Evolutionary conservation across 257 asterid species (phyloP).

Genomic region (Marsdenia floribunda): DNA sequence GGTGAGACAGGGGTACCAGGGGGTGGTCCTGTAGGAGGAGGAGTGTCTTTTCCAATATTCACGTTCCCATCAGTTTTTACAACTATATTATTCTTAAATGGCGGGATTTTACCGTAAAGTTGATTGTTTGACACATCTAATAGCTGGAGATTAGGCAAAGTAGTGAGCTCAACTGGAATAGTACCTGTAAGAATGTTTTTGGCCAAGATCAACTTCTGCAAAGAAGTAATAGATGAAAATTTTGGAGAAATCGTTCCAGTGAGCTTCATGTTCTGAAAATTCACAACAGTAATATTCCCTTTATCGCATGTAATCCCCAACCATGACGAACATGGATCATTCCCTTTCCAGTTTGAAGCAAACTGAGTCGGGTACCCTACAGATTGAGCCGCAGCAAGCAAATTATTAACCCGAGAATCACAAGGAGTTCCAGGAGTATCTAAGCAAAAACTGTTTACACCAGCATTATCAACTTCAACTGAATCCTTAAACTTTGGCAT

Average conservation of each 20-base stretch:
- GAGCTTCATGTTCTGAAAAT: slow-evolving; percentile 50
- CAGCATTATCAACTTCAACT: slow-evolving; percentile 30
- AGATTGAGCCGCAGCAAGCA: slow-evolving; percentile 48
- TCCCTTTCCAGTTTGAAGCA: slow-evolving; percentile 57
- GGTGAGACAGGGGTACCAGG: slow-evolving; percentile 16
- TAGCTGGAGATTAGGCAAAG: slow-evolving; percentile 35
- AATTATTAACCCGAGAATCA: slow-evolving; percentile 43
- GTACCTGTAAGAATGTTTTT: slow-evolving; percentile 51
- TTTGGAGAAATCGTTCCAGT: slow-evolving; percentile 55
- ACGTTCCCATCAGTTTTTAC: slow-evolving; percentile 43
- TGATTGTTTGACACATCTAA: slow-evolving; percentile 67
- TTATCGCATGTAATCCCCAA: slow-evolving; percentile 44
- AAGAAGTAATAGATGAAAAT: slow-evolving; percentile 36
- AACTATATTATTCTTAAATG: slow-evolving; percentile 32
- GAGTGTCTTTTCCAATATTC: slow-evolving; percentile 55
- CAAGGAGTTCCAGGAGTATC: slow-evolving; percentile 48
- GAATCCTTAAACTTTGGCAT: slow-evolving; percentile 43
- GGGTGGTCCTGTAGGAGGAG: slow-evolving; percentile 34
- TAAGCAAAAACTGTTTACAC: slow-evolving; percentile 52
- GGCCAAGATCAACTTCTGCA: slow-evolving; percentile 51
- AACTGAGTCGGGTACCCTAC: slow-evolving; percentile 50
- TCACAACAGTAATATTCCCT: slow-evolving; percentile 48
- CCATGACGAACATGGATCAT: slow-evolving; percentile 60
- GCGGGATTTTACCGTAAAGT: slow-evolving; percentile 51
- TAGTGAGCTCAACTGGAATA: slow-evolving; percentile 56